Evolutionary conservation across 2,329 filamentous ascomycete genomes (phyloP).

Genomic region (Didymella exigua): DNA sequence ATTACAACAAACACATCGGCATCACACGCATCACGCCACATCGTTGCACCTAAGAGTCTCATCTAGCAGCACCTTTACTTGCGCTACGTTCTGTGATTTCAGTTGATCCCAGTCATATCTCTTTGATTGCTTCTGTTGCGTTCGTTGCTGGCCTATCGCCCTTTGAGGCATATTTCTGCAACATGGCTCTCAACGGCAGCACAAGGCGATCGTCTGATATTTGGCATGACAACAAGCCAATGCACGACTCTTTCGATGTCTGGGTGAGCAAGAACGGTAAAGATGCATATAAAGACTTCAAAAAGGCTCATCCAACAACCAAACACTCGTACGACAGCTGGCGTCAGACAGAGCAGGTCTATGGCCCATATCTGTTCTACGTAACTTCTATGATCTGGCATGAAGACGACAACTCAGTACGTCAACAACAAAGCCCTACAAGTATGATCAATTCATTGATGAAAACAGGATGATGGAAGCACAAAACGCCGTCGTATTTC

Average conservation of each 20-base stretch:
- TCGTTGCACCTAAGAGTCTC: slow-evolving; percentile 17
- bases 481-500: slow-evolving; percentile 25
- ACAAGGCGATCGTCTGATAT: background rate
- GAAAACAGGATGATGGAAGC: slow-evolving; percentile 33
- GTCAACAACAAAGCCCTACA: slow-evolving; percentile 10
- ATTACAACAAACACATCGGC: slow-evolving; percentile 27
- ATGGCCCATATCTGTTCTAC: slow-evolving; percentile 40
- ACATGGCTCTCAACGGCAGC: slow-evolving; percentile 9
- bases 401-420: slow-evolving; percentile 37
- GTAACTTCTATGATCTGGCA: slow-evolving; percentile 38
- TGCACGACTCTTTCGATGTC: slow-evolving; percentile 5
- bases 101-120: slow-evolving; percentile 1
- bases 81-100: slow-evolving; percentile 14
- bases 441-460: slow-evolving; percentile 22
- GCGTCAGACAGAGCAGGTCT: slow-evolving; percentile 34
- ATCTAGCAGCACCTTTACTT: slow-evolving; percentile 10
- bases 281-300: slow-evolving; percentile 31
- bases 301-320: slow-evolving; percentile 27
- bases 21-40: slow-evolving; percentile 31
- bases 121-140: slow-evolving; percentile 2
- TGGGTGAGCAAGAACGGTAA: slow-evolving; percentile 9
- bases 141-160: background rate
- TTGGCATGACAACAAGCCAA: slow-evolving; percentile 1
- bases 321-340: slow-evolving; percentile 41
- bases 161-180: slow-evolving; percentile 12